These are phyloP conservation scores for Dillenia turbinata DNA, from an alignment of 164 flowering plant species.

Conservation along the genomic window DNA sequence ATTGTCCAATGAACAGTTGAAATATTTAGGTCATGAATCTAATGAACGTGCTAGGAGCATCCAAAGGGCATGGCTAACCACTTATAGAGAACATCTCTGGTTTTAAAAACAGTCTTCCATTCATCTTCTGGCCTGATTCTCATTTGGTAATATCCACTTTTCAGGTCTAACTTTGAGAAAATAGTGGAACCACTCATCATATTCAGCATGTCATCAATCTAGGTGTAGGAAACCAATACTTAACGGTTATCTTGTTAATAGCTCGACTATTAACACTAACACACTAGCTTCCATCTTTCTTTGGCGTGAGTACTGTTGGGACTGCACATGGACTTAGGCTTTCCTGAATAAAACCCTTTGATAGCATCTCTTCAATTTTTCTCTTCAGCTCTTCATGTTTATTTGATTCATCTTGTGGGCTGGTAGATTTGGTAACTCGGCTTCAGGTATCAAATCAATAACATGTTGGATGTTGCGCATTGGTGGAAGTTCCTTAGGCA, in stretches of 20 bases:
- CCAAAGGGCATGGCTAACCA: not conserved
- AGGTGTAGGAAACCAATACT: not conserved
- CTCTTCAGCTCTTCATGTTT: not conserved
- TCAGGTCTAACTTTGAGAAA: not conserved
- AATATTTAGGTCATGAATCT: not conserved
- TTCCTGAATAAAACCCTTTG: not conserved
- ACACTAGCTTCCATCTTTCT: not conserved
- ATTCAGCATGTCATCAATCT: not conserved
- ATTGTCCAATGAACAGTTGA: not conserved
- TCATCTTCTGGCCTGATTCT: not conserved
- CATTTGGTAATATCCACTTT: not conserved
- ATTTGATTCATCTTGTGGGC: not conserved
- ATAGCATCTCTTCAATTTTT: not conserved
- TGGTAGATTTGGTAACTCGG: not conserved
- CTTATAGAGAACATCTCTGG: too few relatives aligned
- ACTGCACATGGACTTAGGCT: not conserved
- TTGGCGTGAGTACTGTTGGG: not conserved
- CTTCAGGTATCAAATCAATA: not conserved
- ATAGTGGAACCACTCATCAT: not conserved
- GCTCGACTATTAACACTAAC: slow-evolving; percentile 1
- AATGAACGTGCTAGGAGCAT: too few relatives aligned
- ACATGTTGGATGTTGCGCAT: not conserved
- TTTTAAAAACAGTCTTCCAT: too few relatives aligned
- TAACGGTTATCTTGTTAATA: slow-evolving; percentile 1
- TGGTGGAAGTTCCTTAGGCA: not conserved